Conservation (phyloP, 2,329 filamentous ascomycete genomes). For the Ophiostoma montium region DNA sequence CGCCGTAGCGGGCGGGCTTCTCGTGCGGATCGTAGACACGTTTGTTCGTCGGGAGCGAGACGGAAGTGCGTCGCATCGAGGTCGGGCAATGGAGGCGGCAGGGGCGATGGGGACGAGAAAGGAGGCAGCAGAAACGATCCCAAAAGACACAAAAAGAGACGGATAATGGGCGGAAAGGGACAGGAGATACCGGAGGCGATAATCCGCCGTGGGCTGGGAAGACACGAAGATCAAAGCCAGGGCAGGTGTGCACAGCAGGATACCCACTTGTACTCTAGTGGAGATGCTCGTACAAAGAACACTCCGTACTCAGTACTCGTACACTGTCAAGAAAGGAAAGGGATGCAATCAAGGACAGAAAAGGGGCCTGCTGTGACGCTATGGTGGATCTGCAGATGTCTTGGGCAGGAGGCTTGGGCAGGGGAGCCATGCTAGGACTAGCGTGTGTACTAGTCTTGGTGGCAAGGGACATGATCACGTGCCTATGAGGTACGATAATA, state of each 20-base stretch:
- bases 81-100: conserved; percentile 8
- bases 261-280: no score
- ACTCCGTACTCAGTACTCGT: neutral
- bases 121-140: neutral
- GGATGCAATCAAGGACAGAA: neutral
- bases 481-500: no score
- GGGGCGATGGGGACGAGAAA: neutral
- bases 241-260: no score
- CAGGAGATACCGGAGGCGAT: neutral
- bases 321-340: neutral
- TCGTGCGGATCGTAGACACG: conserved; percentile 48
- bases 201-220: neutral
- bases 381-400: neutral
- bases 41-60: conserved; percentile 49
- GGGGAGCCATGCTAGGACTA: no score
- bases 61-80: conserved; percentile 49
- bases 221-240: neutral
- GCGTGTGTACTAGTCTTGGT: no score
- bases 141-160: neutral
- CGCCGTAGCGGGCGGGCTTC: conserved; percentile 47
- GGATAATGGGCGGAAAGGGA: neutral
- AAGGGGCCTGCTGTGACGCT: conserved; percentile 1
- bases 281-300: conserved; percentile 1
- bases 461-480: no score
- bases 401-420: no score